Evolutionary conservation across 2,329 filamentous ascomycete genomes (phyloP), one percentile per base, ranked within the genome.

Genomic region (Sporothrix humicola): DNA sequence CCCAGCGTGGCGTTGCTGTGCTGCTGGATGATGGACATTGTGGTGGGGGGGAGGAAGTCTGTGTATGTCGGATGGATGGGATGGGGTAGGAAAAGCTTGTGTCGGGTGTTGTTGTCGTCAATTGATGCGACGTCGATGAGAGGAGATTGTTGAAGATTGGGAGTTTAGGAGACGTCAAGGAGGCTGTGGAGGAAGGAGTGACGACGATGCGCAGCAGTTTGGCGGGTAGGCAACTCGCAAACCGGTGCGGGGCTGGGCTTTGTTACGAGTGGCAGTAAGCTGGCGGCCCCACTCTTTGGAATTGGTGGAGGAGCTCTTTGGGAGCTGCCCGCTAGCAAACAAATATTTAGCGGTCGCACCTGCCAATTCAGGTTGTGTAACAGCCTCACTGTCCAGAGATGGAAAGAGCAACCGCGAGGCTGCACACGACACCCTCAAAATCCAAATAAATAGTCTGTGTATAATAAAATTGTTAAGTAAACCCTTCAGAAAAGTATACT

Each of bases 21-120:
- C 81, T 91, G 88, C 81, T 90, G 89, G 78, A 91, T 90, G 79
- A 91, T 90, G 71, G 89, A 91, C 89, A 91, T 91, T 68, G 72
- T 78, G 61, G 54, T 31, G 31, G 2, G 31, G 31, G 31, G 31
- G 31, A 3, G 31, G 31, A 3, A 5, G 31, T 2, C 5, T 2
- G n/a, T 9, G 65, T 23, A 31, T 54, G 50, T 56, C 20, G 52
- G 52, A 56, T 56, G 31, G 26, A 52, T n/a, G 23, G 42, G 12
- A 26, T n/a, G 3, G 59, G 61, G 20, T 13, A 26, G 31, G 52
- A 10, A 1, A 5, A 13, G n/a, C 12, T 23, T n/a, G 69, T 46
- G 20, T 31, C 31, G 31, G 2, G 2, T 37, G 31, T 37, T 37
- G 31, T 5, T 5, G 42, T 46, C 6, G 31, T 44, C 52, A 54